Evolutionary conservation across 176 grass and related monocot species (phyloP), one percentile per base, ranked within the genome.

Genomic region (Raddia guianensis): DNA sequence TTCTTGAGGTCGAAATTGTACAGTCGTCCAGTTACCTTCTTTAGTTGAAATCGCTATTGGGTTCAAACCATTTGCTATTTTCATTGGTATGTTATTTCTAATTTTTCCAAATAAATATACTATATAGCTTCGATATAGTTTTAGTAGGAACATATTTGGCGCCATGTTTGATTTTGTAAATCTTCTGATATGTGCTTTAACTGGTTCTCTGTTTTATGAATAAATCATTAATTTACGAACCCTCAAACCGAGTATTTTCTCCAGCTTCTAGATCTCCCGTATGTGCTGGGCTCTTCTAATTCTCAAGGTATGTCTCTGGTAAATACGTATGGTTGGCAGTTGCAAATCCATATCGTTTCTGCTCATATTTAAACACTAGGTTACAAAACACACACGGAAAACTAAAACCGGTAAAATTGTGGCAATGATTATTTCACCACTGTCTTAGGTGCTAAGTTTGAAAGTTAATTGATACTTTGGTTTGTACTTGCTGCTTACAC

Each of bases 211-310:
- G 9, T 65, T 53, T 46, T 89, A 66, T 73, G 16, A n/a, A 70
- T 86, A 98, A 88, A 67, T 73, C 88, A 80, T 83, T 27, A n/a
- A n/a, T 89, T 71, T 66, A 86, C 88, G 81, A 95, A 98, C 50
- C 90, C 87, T 34, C 95, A 98, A 86, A 98, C 90, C 2, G 86
- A 91, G 79, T 98, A 84, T 47, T 86, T 93, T 79, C 87, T 98
- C 49, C 81, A 83, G 66, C 84, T 98, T 66, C 54, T 95, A 32
- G 86, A 88, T 74, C 90, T 92, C 71, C 86, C 88, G 4, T 93
- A 93, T 90, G 65, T 98, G 52, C 86, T 98, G 86, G 90, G 89
- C 71, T 62, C 68, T 8, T 84, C 83, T 66, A 72, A 68, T 77
- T 78, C 75, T 82, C 40, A 49, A 49, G 89, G 94, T 97, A 91